Percentiles rank a stretch among this genome's conserved stretches.
These are phyloP conservation scores for Glonium stellatum DNA, from an alignment of 495 filamentous ascomycete genomes.

Conservation along the genomic window DNA sequence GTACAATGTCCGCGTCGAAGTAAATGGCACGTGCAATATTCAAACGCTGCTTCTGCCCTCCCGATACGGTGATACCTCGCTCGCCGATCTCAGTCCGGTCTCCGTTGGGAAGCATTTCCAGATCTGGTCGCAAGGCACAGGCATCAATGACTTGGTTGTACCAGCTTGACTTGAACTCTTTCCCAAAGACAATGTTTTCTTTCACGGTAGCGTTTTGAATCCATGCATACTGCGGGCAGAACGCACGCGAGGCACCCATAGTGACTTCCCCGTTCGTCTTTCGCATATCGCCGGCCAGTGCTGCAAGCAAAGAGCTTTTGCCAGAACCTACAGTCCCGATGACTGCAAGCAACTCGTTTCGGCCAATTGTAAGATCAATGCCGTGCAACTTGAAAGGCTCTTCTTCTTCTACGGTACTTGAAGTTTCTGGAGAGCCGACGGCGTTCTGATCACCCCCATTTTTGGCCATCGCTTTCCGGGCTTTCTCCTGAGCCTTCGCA, in stretches of 20 bases:
- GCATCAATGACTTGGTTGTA: constrained; percentile 54
- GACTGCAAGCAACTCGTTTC: constrained; percentile 81
- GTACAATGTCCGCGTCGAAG: constrained; percentile 44
- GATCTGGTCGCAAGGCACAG: constrained; percentile 63
- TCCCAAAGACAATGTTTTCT: constrained; percentile 88
- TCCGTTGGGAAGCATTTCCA: constrained; percentile 67
- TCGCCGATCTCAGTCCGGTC: constrained; percentile 74
- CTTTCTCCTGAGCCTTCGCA: constrained; percentile 34
- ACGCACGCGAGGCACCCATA: constrained; percentile 71
- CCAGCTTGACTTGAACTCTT: constrained; percentile 61
- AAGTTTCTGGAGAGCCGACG: constrained; percentile 38
- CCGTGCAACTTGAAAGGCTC: constrained; percentile 72
- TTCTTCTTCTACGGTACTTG: constrained; percentile 44
- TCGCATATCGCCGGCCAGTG: constrained; percentile 90
- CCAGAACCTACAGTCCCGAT: constrained; percentile 89
- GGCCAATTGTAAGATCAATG: constrained; percentile 65
- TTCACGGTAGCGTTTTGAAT: constrained; percentile 85
- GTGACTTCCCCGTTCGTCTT: constrained; percentile 64
- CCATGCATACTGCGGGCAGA: constrained; percentile 96
- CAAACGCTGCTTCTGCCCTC: constrained; percentile 76
- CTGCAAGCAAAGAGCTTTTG: constrained; percentile 84
- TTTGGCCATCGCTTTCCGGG: constrained; percentile 34
- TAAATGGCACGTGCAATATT: constrained; percentile 55
- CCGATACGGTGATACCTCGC: constrained; percentile 72
- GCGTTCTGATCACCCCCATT: constrained; percentile 29